Conservation (phyloP, 768 basidiomycete species). For the Lanmaoa pseudosensibilis region DNA sequence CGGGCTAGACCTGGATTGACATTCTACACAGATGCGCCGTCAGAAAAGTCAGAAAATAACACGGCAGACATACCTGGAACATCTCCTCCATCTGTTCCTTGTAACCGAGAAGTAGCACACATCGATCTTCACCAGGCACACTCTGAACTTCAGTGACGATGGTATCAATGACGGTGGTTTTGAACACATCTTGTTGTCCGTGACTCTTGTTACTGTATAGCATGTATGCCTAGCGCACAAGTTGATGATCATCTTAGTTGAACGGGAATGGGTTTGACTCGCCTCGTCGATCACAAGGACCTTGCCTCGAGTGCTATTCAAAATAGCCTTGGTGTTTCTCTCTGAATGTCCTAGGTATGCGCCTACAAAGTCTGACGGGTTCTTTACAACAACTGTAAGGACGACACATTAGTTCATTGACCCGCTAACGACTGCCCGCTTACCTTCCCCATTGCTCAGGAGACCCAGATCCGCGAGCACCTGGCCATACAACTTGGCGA, state of each 20-base stretch:
- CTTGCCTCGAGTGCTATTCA: conserved; percentile 59
- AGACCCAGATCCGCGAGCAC: conserved; percentile 60
- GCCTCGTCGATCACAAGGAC: conserved; percentile 74
- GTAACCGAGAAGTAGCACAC: conserved; percentile 65
- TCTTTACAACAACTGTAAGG: conserved; percentile 60
- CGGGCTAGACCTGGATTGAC: conserved; percentile 68
- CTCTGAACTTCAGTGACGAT: conserved; percentile 74
- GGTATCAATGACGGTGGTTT: conserved; percentile 71
- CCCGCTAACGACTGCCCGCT: not conserved
- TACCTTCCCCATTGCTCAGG: conserved; percentile 75
- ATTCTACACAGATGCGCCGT: conserved; percentile 40
- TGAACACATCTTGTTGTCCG: conserved; percentile 49
- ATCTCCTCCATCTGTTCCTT: conserved; percentile 67
- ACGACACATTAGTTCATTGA: not conserved
- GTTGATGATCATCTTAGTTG: not conserved
- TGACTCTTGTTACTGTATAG: conserved; percentile 46
- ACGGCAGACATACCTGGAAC: conserved; percentile 55
- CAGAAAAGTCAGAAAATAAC: not conserved
- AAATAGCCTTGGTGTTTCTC: conserved; percentile 60
- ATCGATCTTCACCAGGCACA: conserved; percentile 67
- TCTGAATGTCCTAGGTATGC: conserved; percentile 59
- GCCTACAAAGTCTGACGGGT: conserved; percentile 70
- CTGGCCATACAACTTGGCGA: conserved; percentile 65
- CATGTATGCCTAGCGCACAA: conserved; percentile 37
- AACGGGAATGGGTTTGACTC: conserved; percentile 15